Base-by-base conservation (phyloP, 192 early-diverging fungal species). In the Coemansia sp. region DNA sequence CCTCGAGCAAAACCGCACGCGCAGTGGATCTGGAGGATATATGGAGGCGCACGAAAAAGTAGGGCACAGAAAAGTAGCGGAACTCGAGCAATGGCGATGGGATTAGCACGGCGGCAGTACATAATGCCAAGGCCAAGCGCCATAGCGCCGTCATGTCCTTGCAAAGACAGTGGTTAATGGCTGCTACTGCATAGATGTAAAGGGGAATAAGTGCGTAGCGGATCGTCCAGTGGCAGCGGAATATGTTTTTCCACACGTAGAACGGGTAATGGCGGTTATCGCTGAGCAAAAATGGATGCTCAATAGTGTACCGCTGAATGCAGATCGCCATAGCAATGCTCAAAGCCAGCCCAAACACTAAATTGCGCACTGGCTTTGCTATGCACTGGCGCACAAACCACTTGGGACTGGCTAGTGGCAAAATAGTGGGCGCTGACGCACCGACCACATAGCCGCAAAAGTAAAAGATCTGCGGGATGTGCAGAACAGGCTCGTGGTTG, bases 201-300 rank as follows among this genome's bases (percentile, higher is more conserved):
- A 41, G 66, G 0, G 94, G 94, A 0, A 91, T 76, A 6, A 91
- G 66, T 0, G 77, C 51, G 68, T 92, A 96, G 10, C 87, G 81
- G 3, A 82, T 63, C 0, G 55, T 55, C 66, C 78, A 68, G 57
- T 90, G 85, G 12, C 80, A 70, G 0, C 86, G 87, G 60, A 89
- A 94, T 1, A 94, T 41, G 57, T 91, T 86, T 69, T 90, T 93
- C 94, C 95, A 98, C 37, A 99, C 41, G 75, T 99, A 99, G 73
- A 99, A 99, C 6, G 93, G 87, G 66, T 93, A 96, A 84, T 99
- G 97, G 34, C 97, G 87, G 74, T 99, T 99, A 73, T 99, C 97
- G 69, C 90, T 89, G 25, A 97, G 85, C 57, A 99, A 76, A 75
- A 97, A 99, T 48, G 94, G 94, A 69, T 99, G 97, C 73, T 94